These are phyloP conservation scores for Aleurites moluccanus DNA, from an alignment of 441 rosid genomes.

Conservation along the genomic window DNA sequence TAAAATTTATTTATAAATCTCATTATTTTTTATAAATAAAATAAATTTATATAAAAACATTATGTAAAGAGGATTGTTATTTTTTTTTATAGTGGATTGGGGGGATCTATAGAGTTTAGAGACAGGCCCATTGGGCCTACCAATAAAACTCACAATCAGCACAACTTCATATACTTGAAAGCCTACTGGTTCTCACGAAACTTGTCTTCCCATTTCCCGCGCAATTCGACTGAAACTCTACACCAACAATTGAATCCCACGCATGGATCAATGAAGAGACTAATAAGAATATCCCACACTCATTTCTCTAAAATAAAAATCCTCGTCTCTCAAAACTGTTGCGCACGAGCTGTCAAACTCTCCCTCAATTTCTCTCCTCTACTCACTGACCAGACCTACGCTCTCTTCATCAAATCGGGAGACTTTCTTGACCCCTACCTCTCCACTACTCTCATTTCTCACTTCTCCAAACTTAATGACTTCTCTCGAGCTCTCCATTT, in stretches of 20 bases:
- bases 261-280: conserved; percentile 13
- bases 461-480: conserved; percentile 28
- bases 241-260: not conserved
- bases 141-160: too few relatives aligned
- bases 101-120: too few relatives aligned
- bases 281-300: conserved; percentile 19
- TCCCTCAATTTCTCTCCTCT: conserved; percentile 28
- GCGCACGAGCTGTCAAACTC: conserved; percentile 29
- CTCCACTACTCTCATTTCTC: conserved; percentile 38
- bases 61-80: too few relatives aligned
- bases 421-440: conserved; percentile 33
- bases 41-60: too few relatives aligned
- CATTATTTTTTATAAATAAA: too few relatives aligned
- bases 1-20: too few relatives aligned
- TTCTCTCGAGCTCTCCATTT: conserved; percentile 31
- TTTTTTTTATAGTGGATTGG: too few relatives aligned
- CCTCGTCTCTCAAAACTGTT: conserved; percentile 24
- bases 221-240: not conserved
- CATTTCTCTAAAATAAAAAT: conserved; percentile 18
- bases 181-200: not conserved
- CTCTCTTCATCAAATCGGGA: conserved; percentile 38
- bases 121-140: too few relatives aligned
- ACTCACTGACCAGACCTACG: conserved; percentile 38
- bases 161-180: too few relatives aligned
- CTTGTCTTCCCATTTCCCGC: not conserved